Evolutionary conservation across 2,329 filamentous ascomycete genomes (phyloP).

Genomic region (Colletotrichum noveboracense): DNA sequence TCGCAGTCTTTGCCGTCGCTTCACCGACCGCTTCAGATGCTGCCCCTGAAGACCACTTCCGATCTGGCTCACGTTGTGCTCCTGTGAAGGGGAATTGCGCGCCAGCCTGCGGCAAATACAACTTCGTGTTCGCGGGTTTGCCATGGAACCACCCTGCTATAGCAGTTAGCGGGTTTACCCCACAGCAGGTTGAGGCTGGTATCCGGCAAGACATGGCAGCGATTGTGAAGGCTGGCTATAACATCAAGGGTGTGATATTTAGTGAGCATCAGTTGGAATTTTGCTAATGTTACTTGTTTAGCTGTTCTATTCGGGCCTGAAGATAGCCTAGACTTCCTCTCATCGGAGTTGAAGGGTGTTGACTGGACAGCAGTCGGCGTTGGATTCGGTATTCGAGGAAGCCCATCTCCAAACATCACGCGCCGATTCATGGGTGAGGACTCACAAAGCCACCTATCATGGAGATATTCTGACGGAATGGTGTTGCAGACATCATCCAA

Average conservation of each 20-base stretch:
- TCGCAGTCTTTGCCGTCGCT: background rate
- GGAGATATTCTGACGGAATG: background rate
- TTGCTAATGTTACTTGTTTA: background rate
- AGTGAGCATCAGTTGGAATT: no score
- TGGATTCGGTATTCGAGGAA: conserved; percentile 13
- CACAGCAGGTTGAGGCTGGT: conserved; percentile 13
- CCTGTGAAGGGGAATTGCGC: background rate
- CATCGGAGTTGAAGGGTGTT: background rate
- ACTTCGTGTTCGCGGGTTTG: conserved; percentile 8
- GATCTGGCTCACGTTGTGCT: background rate
- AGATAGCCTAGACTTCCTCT: background rate
- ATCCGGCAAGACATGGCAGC: conserved; percentile 2
- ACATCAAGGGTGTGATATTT: background rate
- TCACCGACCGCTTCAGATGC: background rate
- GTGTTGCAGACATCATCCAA: background rate
- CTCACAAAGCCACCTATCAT: background rate
- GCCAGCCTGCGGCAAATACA: background rate
- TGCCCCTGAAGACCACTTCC: background rate
- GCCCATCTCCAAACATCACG: background rate
- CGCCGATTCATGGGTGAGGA: background rate
- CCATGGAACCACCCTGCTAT: conserved; percentile 15
- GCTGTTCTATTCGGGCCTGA: conserved; percentile 12
- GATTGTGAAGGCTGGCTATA: conserved; percentile 11
- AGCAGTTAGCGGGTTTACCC: conserved; percentile 3
- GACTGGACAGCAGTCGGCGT: conserved; percentile 13